phyloP scores from a whole-genome alignment of 2,329 filamentous ascomycete species.

The Gaeumannomyces sp. region DNA sequence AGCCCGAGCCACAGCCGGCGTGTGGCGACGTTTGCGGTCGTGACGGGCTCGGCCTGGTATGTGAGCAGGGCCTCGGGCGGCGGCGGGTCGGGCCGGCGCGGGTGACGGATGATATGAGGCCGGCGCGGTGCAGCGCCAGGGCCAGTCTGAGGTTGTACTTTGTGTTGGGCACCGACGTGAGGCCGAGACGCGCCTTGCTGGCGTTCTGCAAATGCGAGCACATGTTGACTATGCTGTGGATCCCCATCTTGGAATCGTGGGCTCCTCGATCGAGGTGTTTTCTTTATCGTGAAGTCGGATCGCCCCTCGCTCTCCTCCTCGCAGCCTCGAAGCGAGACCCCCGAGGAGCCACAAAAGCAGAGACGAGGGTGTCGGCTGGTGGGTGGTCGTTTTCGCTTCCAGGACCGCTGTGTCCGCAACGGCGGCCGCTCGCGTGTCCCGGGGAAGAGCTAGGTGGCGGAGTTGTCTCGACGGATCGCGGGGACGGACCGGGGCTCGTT shows the following conservation, averaged over 20 bases:
- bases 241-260: constrained; percentile 28
- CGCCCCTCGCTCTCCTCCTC: constrained; percentile 1
- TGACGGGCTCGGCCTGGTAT: constrained; percentile 51
- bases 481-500: background rate
- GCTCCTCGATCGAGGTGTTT: background rate
- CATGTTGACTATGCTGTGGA: constrained; percentile 70
- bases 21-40: constrained; percentile 62
- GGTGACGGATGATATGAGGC: constrained; percentile 74
- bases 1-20: constrained; percentile 81
- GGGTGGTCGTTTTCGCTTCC: background rate
- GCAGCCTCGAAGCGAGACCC: too few relatives aligned
- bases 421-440: background rate
- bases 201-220: constrained; percentile 92
- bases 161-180: constrained; percentile 75
- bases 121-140: constrained; percentile 73
- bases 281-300: background rate
- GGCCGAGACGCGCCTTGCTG: constrained; percentile 71
- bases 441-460: background rate
- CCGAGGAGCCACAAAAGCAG: too few relatives aligned
- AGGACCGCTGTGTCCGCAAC: too few relatives aligned
- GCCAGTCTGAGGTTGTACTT: constrained; percentile 74
- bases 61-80: constrained; percentile 38
- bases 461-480: background rate
- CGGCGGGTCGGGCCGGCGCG: constrained; percentile 56
- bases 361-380: too few relatives aligned